Evolutionary conservation across 441 rosid genomes (phyloP).

Genomic region (Populus hybrid): DNA sequence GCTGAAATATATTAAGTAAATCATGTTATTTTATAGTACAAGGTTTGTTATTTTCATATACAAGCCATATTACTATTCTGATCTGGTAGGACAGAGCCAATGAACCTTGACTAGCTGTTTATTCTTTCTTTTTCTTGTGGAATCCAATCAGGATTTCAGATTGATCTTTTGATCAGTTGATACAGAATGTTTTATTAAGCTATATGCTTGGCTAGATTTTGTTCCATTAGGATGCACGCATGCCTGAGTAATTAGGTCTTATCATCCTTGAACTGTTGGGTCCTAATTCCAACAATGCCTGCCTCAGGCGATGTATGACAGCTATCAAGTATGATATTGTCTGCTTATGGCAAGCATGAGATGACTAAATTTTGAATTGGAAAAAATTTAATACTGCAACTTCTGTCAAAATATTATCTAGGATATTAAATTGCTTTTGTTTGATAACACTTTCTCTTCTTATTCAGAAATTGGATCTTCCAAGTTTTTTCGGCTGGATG

Average conservation of each 20-base stretch:
- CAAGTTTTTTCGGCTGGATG: conserved; percentile 80
- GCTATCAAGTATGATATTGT: neutral
- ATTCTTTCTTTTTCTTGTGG: neutral
- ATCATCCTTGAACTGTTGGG: neutral
- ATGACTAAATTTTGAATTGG: neutral
- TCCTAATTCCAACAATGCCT: neutral
- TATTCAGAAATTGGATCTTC: conserved; percentile 69
- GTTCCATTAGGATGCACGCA: neutral
- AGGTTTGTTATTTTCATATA: neutral
- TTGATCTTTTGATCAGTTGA: neutral
- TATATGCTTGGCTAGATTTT: neutral
- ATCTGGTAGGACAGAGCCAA: neutral
- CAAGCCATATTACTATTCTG: neutral
- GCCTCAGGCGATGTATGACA: neutral
- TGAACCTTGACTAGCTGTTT: neutral
- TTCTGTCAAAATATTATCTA: neutral
- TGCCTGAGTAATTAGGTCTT: conserved; percentile 1
- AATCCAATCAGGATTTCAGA: neutral
- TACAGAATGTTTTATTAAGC: neutral
- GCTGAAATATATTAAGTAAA: neutral
- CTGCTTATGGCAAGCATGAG: neutral
- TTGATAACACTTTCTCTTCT: conserved; percentile 2
- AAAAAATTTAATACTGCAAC: neutral
- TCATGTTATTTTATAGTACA: neutral
- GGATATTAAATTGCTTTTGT: neutral